Base-by-base conservation (phyloP, 1,284 basidiomycete species). In the Tetrapyrgos nigripes region DNA sequence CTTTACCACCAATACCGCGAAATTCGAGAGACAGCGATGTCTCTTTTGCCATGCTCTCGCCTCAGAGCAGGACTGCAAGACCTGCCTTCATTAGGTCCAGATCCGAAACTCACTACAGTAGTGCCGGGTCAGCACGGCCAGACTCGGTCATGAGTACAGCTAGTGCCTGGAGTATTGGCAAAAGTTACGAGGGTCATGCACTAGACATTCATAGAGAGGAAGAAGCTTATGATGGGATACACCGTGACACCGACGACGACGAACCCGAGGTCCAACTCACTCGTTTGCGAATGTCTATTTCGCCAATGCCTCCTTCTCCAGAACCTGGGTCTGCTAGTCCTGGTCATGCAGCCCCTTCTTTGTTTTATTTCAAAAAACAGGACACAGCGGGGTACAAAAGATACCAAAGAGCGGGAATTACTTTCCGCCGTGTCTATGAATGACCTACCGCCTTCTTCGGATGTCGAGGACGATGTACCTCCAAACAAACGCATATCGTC, bases 401-500 rank as follows among this genome's bases (percentile, higher is more conserved):
- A 14, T 33, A 33, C 31, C 31, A 33, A 40, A 40, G 37, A 17
- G 8, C 8, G 17, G 19, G 47, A 57, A 35, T 51, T 49, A 17
- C 50, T 58, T 10, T 50, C 56, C 10, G 56, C 51, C 17, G 51
- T 60, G 4, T 60, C 59, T 8, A 60, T 60, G 59, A 37, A 55
- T 21, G 60, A 61, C 27, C 24, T 61, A 17, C 56, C 51, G 4
- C 46, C 56, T 17, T 40, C 37, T 4, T 40, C 37, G 13, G 37
- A 40, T n/a, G 17, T 40, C 19, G 37, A 40, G 4, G 37, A 40
- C 37, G 37, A 40, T n/a, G 4, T 17, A 11, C 37, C 37, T 17
- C 14, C 17, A 4, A 4, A 40, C 4, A 6, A 40, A 17, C 37
- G 37, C 4, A 40, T 17, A 11, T 9, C 8, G 8, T 17, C 5